Percentiles rank a stretch among this genome's conserved stretches.
phyloP scores from a whole-genome alignment of 1,284 basidiomycete genomes.

The Takashimella tepidaria region DNA sequence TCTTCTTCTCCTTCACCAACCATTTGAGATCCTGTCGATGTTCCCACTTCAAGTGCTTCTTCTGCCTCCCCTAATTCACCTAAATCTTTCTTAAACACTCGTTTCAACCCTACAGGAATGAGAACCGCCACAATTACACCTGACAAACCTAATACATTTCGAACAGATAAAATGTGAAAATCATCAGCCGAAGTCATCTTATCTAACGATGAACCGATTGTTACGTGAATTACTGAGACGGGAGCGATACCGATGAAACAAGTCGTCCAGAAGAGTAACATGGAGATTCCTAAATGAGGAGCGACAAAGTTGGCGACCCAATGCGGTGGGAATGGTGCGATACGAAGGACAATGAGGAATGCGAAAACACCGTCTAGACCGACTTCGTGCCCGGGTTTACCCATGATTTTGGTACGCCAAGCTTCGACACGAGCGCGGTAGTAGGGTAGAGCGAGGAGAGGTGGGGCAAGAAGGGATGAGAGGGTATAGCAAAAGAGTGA shows the following conservation, averaged over 20 bases:
- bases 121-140: slow-evolving; percentile 84
- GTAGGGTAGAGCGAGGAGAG: slow-evolving; percentile 73
- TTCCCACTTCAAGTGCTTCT: slow-evolving; percentile 24
- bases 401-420: slow-evolving; percentile 48
- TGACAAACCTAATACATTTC: slow-evolving; percentile 73
- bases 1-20: slow-evolving; percentile 6
- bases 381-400: slow-evolving; percentile 41
- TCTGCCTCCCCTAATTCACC: slow-evolving; percentile 41
- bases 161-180: slow-evolving; percentile 84
- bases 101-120: slow-evolving; percentile 78
- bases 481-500: slow-evolving; percentile 90
- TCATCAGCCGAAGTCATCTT: slow-evolving; percentile 90
- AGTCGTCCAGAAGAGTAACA: slow-evolving; percentile 81
- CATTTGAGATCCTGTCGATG: slow-evolving; percentile 6
- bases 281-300: slow-evolving; percentile 84
- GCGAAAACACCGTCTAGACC: slow-evolving; percentile 49
- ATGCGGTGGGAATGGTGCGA: slow-evolving; percentile 87
- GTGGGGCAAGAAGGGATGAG: slow-evolving; percentile 81
- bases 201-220: slow-evolving; percentile 87
- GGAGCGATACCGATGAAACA: slow-evolving; percentile 89
- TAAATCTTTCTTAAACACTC: slow-evolving; percentile 45
- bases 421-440: slow-evolving; percentile 54
- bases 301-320: slow-evolving; percentile 93
- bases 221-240: slow-evolving; percentile 88
- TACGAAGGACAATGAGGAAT: slow-evolving; percentile 81